A percentile compares a stretch with the other conserved stretches of the same genome.
phyloP scores from a whole-genome alignment of 2,329 filamentous ascomycete species.

The Ascochyta viciae-villosae region DNA sequence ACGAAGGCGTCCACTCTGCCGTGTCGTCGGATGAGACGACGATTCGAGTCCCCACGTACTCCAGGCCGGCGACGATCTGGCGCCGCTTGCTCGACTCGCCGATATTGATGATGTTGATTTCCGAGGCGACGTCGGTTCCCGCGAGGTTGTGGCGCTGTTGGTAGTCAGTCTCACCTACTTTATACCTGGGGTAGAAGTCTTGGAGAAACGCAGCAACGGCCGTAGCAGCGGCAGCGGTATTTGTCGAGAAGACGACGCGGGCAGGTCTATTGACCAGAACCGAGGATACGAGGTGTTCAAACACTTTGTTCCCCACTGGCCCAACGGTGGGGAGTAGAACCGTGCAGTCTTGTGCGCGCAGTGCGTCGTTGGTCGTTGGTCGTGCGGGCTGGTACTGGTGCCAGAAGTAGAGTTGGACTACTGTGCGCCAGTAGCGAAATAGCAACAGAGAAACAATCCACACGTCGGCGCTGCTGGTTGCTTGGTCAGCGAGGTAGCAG shows the following conservation, averaged over 20 bases:
- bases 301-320: constrained; percentile 12
- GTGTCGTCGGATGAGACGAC: constrained; percentile 30
- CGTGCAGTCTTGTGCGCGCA: constrained; percentile 22
- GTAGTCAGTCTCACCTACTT: constrained; percentile 13
- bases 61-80: constrained; percentile 22
- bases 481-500: background rate
- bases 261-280: constrained; percentile 25
- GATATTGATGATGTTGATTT: constrained; percentile 16
- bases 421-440: constrained; percentile 31
- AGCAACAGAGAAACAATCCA: constrained; percentile 23
- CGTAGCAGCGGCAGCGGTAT: constrained; percentile 5
- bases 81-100: constrained; percentile 29
- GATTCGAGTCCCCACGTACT: constrained; percentile 17
- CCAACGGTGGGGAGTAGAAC: constrained; percentile 33
- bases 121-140: background rate
- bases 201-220: constrained; percentile 1
- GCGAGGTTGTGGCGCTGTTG: constrained; percentile 13
- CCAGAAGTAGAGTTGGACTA: constrained; percentile 26
- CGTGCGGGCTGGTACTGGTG: constrained; percentile 20
- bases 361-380: background rate
- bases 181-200: constrained; percentile 1
- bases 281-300: constrained; percentile 14
- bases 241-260: constrained; percentile 27
- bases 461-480: constrained; percentile 9
- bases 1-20: constrained; percentile 24